Conservation (phyloP, 1,139 yeast species). For the Scheffersomyces titani region DNA sequence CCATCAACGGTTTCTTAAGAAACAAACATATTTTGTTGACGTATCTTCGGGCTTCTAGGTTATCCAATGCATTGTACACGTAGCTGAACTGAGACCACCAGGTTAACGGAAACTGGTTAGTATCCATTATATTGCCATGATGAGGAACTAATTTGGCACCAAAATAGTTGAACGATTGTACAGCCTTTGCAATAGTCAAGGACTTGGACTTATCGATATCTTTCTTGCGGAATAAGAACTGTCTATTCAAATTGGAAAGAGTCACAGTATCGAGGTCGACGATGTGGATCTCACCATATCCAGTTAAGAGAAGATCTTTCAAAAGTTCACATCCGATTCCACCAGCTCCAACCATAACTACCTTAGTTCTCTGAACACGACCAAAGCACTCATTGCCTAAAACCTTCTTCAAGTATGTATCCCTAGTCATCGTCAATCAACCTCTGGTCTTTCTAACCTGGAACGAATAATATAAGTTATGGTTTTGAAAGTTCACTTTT, state of each 20-base stretch:
- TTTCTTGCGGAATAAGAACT: conserved; percentile 81
- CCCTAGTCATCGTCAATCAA: conserved; percentile 30
- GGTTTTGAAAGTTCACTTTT: neutral
- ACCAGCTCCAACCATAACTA: conserved; percentile 94
- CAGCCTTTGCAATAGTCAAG: conserved; percentile 79
- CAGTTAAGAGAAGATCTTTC: conserved; percentile 80
- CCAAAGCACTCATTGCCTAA: conserved; percentile 41
- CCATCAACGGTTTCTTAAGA: conserved; percentile 75
- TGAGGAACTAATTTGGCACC: conserved; percentile 71
- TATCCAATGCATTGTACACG: conserved; percentile 91
- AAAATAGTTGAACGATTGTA: conserved; percentile 71
- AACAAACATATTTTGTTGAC: conserved; percentile 84
- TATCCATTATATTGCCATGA: conserved; percentile 88
- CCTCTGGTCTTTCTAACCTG: neutral
- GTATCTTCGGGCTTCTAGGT: conserved; percentile 86
- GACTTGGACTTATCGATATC: conserved; percentile 90
- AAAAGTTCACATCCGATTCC: conserved; percentile 98
- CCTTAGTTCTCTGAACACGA: conserved; percentile 48
- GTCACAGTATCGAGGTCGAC: conserved; percentile 96
- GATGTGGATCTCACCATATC: conserved; percentile 86
- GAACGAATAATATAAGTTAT: neutral
- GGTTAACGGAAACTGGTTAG: conserved; percentile 62
- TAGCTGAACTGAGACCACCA: conserved; percentile 84
- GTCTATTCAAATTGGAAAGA: conserved; percentile 86
- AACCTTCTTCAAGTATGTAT: conserved; percentile 44